These are phyloP conservation scores for Cochlearia excelsa DNA, from an alignment of 345 rosid genomes.

Conservation along the genomic window DNA sequence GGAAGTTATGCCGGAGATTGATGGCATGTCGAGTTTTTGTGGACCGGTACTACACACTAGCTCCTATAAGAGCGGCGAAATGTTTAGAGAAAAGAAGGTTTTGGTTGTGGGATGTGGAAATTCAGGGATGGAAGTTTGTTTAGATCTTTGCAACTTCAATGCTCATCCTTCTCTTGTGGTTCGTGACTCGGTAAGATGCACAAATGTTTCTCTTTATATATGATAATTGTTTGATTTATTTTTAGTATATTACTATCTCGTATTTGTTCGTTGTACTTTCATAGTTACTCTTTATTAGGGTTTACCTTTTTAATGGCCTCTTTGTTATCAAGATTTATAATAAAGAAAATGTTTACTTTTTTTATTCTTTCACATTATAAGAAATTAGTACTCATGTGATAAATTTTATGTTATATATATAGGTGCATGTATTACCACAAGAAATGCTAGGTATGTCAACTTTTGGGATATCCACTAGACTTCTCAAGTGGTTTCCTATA, in stretches of 20 bases:
- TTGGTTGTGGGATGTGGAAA: conserved; percentile 94
- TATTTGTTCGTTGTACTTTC: too few relatives aligned
- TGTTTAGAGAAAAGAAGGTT: conserved; percentile 48
- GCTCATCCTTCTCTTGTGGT: conserved; percentile 73
- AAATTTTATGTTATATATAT: too few relatives aligned
- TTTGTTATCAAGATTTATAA: too few relatives aligned
- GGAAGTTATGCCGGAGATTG: conserved; percentile 53
- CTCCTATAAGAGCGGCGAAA: conserved; percentile 51
- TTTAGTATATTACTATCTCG: too few relatives aligned
- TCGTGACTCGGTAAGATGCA: conserved; percentile 69
- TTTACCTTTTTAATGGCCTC: too few relatives aligned
- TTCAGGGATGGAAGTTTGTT: conserved; percentile 88
- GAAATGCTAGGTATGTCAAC: conserved; percentile 80
- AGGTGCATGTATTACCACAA: conserved; percentile 92
- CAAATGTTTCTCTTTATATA: not conserved
- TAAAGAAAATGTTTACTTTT: too few relatives aligned
- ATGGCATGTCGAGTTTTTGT: conserved; percentile 51
- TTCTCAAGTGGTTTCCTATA: conserved; percentile 77
- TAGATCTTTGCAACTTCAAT: conserved; percentile 74
- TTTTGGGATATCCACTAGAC: conserved; percentile 68
- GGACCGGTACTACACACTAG: conserved; percentile 65
- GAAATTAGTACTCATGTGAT: too few relatives aligned
- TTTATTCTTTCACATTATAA: too few relatives aligned
- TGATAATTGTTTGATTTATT: too few relatives aligned
- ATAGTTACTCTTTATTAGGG: too few relatives aligned